Percentiles rank a stretch among this genome's conserved stretches.
These are phyloP conservation scores for Fusarium citri DNA, from an alignment of 2,329 filamentous ascomycete genomes.

Conservation along the genomic window DNA sequence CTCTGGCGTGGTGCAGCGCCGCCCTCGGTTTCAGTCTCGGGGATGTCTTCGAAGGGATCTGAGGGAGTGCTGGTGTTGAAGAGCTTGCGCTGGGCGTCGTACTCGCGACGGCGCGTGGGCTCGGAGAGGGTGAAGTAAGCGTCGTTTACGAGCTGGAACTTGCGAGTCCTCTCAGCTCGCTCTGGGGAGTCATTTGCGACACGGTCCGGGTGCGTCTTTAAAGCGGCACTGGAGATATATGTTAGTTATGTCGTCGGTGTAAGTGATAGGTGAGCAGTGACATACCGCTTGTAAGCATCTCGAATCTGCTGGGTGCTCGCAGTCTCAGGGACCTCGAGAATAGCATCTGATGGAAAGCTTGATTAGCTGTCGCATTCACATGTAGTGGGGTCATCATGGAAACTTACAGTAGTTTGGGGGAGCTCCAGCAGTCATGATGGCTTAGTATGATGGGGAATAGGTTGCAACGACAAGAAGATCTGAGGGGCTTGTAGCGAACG, in stretches of 20 bases:
- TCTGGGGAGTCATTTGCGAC: constrained; percentile 87
- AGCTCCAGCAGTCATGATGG: constrained; percentile 53
- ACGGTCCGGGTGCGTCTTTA: constrained; percentile 94
- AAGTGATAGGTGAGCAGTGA: neutral
- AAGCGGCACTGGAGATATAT: constrained; percentile 72
- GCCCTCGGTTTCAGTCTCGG: constrained; percentile 50
- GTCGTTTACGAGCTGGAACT: constrained; percentile 92
- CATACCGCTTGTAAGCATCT: constrained; percentile 90
- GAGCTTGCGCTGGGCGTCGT: constrained; percentile 73
- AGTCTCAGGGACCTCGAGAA: constrained; percentile 77
- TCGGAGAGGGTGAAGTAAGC: constrained; percentile 94
- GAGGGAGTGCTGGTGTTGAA: constrained; percentile 48
- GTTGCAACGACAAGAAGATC: constrained; percentile 1
- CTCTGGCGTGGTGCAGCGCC: constrained; percentile 55
- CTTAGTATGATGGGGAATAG: constrained; percentile 1
- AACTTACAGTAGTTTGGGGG: constrained; percentile 70
- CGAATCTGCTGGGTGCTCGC: constrained; percentile 87
- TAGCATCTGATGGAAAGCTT: constrained; percentile 67
- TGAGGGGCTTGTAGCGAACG: constrained; percentile 18
- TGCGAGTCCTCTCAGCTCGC: constrained; percentile 81
- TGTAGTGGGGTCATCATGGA: constrained; percentile 24
- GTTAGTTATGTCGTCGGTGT: constrained; percentile 26
- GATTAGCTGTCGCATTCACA: constrained; percentile 27
- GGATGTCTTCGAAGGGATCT: constrained; percentile 59
- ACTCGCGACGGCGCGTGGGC: constrained; percentile 78